A percentile compares a stretch with the other conserved stretches of the same genome.
phyloP scores from a whole-genome alignment of 441 rosid species.

The Mallotus japonicus region DNA sequence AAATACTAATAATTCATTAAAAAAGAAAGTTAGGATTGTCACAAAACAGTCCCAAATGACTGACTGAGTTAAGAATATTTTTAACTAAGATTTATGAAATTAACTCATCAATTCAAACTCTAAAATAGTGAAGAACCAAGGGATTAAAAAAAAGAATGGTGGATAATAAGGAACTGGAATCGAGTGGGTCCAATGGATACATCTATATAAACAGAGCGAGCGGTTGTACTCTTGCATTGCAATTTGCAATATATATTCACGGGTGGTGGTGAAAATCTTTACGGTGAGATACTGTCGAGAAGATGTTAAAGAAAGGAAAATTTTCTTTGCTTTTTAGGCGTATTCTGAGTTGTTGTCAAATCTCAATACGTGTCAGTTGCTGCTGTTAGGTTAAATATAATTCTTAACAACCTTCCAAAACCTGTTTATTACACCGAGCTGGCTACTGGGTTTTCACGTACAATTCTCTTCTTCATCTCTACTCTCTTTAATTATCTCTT shows the following conservation, averaged over 20 bases:
- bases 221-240: background rate
- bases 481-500: background rate
- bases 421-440: background rate
- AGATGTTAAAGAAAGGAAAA: background rate
- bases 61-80: too few relatives aligned
- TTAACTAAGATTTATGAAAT: too few relatives aligned
- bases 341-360: constrained; percentile 4
- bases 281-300: constrained; percentile 3
- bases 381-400: background rate
- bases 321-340: background rate
- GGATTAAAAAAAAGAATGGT: background rate
- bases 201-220: background rate
- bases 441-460: constrained; percentile 17
- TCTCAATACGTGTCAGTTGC: background rate
- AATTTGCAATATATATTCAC: background rate
- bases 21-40: too few relatives aligned
- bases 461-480: constrained; percentile 7
- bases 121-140: too few relatives aligned
- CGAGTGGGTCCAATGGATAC: background rate
- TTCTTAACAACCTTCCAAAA: constrained; percentile 23
- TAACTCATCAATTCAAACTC: too few relatives aligned
- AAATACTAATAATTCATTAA: too few relatives aligned
- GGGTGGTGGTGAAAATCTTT: constrained; percentile 5
- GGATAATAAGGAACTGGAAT: background rate
- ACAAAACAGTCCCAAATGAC: too few relatives aligned